phyloP scores from a whole-genome alignment of 164 flowering plant genomes.

The Buxus sempervirens region DNA sequence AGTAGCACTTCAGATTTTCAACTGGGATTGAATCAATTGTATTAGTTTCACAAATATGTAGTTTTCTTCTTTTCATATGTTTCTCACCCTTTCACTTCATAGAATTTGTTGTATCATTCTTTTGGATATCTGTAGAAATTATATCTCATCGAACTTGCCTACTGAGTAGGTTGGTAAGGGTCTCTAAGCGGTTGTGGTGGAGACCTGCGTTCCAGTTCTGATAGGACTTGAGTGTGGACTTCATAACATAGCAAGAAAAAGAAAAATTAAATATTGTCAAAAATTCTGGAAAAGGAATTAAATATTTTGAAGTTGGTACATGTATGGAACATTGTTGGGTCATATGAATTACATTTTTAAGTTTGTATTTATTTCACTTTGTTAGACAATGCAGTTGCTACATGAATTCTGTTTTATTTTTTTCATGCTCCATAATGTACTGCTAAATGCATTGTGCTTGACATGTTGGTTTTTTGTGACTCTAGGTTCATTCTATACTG shows the following conservation, averaged over 20 bases:
- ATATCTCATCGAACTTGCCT: background rate
- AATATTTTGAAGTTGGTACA: too few species aligned
- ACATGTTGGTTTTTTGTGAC: conserved; percentile 7
- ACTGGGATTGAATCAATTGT: background rate
- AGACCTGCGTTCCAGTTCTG: too few species aligned
- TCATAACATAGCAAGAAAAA: too few species aligned
- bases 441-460: background rate
- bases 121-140: background rate
- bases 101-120: background rate
- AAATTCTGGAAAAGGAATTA: too few species aligned
- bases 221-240: too few species aligned
- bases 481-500: conserved; percentile 68
- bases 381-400: too few species aligned
- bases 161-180: background rate
- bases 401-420: too few species aligned
- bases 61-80: background rate
- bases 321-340: too few species aligned
- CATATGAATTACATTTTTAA: too few species aligned
- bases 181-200: too few species aligned
- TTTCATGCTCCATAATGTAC: background rate
- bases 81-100: background rate
- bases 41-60: background rate
- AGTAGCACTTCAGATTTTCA: background rate
- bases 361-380: too few species aligned
- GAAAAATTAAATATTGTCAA: too few species aligned